Conservation (phyloP, 805 yeast species). For the Scheffersomyces coipomensis region DNA sequence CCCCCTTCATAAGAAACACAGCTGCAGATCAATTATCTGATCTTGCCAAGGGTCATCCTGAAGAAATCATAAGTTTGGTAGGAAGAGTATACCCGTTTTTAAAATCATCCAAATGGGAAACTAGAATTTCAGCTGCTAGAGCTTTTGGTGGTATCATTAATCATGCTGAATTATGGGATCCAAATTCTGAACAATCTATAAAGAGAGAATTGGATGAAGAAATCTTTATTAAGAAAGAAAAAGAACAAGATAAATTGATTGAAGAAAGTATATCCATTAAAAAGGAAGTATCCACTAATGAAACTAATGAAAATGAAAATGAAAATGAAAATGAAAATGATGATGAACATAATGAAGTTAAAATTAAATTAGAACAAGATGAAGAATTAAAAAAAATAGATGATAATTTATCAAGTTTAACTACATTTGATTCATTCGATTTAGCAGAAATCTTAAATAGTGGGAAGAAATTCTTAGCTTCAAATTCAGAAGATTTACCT, state of each 20-base stretch:
- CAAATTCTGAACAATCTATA: constrained; percentile 48
- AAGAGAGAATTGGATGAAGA: constrained; percentile 16
- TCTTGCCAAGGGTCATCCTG: constrained; percentile 91
- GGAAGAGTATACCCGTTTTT: constrained; percentile 91
- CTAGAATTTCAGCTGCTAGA: constrained; percentile 89
- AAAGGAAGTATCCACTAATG: constrained; percentile 7
- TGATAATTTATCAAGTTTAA: constrained; percentile 40
- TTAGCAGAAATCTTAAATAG: constrained; percentile 47
- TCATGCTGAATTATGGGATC: constrained; percentile 81
- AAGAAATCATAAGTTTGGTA: constrained; percentile 76
- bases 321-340: constrained; percentile 21
- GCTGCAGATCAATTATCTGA: constrained; percentile 98
- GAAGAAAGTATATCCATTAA: not conserved
- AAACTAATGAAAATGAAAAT: constrained; percentile 9
- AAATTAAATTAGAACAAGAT: constrained; percentile 40
- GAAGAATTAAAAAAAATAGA: constrained; percentile 39
- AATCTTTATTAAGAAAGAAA: constrained; percentile 11
- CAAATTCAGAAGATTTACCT: constrained; percentile 48
- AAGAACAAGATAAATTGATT: constrained; percentile 6
- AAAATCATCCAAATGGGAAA: constrained; percentile 87
- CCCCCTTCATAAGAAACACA: constrained; percentile 87
- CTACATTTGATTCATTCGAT: constrained; percentile 51
- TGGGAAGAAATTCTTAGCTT: constrained; percentile 59
- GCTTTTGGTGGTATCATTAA: constrained; percentile 92
- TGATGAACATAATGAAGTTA: constrained; percentile 7